Conservation (phyloP, 2,329 filamentous ascomycete genomes). For the Talaromyces sp. region DNA sequence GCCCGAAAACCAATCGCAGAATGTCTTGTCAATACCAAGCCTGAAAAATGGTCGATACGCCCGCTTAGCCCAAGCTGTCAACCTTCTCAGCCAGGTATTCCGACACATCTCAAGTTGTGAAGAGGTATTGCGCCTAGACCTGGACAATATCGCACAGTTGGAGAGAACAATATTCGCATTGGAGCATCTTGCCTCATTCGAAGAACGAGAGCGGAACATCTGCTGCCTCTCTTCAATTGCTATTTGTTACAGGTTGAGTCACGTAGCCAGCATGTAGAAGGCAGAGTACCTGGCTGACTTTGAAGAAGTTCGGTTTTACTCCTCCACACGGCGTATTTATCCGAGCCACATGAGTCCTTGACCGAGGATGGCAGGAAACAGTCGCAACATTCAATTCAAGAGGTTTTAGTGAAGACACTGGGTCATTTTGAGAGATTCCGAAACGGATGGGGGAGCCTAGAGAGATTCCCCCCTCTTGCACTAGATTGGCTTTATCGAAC, state of each 20-base stretch:
- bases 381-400: background rate
- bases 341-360: background rate
- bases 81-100: constrained; percentile 2
- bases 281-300: background rate
- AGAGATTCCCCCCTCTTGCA: background rate
- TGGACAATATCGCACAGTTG: background rate
- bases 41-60: constrained; percentile 1
- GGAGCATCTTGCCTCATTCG: constrained; percentile 2
- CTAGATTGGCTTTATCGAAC: constrained; percentile 3
- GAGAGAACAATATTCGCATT: constrained; percentile 2
- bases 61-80: constrained; percentile 1
- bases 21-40: constrained; percentile 1
- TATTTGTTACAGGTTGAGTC: constrained; percentile 1
- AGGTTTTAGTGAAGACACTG: background rate
- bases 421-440: background rate
- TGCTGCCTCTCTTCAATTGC: constrained; percentile 3
- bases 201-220: background rate
- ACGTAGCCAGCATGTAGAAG: background rate
- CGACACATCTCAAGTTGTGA: constrained; percentile 1
- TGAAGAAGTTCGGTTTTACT: background rate
- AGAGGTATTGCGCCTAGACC: background rate
- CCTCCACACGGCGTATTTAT: background rate
- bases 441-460: constrained; percentile 1
- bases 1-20: constrained; percentile 1
- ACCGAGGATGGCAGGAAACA: background rate